These are phyloP conservation scores for Ophiocytium majus DNA, from an alignment of 352 stramenopile species.

Conservation along the genomic window DNA sequence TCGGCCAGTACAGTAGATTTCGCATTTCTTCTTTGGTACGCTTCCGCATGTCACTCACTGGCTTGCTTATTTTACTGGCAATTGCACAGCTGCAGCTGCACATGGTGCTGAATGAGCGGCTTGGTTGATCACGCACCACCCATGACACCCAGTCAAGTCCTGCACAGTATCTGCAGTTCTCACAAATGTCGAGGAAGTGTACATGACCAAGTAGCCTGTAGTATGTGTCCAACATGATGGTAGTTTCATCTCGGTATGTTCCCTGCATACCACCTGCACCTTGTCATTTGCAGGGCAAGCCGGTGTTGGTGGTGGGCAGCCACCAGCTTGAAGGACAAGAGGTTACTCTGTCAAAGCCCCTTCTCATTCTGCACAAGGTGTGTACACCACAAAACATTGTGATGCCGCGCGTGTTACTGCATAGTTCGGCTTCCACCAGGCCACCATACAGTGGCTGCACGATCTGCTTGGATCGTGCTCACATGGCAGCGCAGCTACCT, in stretches of 20 bases:
- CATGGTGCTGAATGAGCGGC: background rate
- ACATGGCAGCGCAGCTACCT: background rate
- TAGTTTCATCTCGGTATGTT: background rate
- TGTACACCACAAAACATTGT: background rate
- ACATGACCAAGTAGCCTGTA: background rate
- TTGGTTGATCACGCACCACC: background rate
- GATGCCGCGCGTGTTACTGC: background rate
- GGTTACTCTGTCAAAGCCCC: background rate
- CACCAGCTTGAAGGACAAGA: constrained; percentile 15
- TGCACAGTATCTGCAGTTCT: too few species aligned
- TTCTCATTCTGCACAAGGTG: constrained; percentile 21
- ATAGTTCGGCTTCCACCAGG: background rate
- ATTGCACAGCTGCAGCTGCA: background rate
- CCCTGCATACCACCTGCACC: too few species aligned
- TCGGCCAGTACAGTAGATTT: background rate
- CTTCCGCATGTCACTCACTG: too few species aligned
- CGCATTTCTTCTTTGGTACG: background rate
- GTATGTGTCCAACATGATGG: background rate
- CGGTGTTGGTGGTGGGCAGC: constrained; percentile 15
- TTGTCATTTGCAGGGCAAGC: constrained; percentile 3
- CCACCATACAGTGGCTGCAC: background rate
- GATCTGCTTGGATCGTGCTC: background rate
- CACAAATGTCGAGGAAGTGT: background rate
- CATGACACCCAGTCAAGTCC: background rate
- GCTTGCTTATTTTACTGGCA: too few species aligned